Evolutionary conservation across 1,284 basidiomycete genomes (phyloP).

Genomic region (Malassezia globosa): DNA sequence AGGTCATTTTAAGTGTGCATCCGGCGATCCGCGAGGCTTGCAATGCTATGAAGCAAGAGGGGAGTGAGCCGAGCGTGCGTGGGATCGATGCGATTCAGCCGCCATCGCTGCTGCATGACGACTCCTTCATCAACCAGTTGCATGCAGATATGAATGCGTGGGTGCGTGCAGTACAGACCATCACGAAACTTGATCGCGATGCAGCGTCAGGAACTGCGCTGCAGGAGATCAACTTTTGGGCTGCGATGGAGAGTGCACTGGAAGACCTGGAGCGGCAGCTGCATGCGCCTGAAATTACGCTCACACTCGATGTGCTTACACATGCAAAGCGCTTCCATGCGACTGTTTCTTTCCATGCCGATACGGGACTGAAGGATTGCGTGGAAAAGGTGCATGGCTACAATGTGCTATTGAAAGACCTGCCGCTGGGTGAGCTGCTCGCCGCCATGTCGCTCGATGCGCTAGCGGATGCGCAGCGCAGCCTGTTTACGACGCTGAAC

Average conservation of each 20-base stretch:
- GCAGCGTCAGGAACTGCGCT: constrained; percentile 91
- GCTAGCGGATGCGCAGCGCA: constrained; percentile 71
- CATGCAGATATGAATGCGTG: constrained; percentile 90
- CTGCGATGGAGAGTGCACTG: constrained; percentile 80
- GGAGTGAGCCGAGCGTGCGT: no score
- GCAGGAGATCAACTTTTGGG: constrained; percentile 98
- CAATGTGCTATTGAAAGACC: constrained; percentile 97
- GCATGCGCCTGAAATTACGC: constrained; percentile 71
- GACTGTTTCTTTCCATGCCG: constrained; percentile 92
- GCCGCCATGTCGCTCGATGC: constrained; percentile 91
- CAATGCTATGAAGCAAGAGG: constrained; percentile 52
- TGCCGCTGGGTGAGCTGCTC: constrained; percentile 87
- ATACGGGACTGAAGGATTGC: constrained; percentile 75
- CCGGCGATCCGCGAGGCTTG: constrained; percentile 78
- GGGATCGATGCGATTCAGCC: constrained; percentile 59
- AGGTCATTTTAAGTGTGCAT: constrained; percentile 84
- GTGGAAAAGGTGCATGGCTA: constrained; percentile 52
- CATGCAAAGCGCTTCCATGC: constrained; percentile 95
- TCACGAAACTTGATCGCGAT: constrained; percentile 79
- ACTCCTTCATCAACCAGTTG: constrained; percentile 80
- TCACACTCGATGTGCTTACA: constrained; percentile 88
- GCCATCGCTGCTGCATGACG: constrained; percentile 65
- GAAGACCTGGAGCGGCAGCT: constrained; percentile 87
- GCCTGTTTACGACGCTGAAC: constrained; percentile 87
- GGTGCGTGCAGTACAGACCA: constrained; percentile 95